Percentiles rank a stretch among this genome's conserved stretches.
phyloP scores from a whole-genome alignment of 495 filamentous ascomycete species.

The Penicillium cataractarum region DNA sequence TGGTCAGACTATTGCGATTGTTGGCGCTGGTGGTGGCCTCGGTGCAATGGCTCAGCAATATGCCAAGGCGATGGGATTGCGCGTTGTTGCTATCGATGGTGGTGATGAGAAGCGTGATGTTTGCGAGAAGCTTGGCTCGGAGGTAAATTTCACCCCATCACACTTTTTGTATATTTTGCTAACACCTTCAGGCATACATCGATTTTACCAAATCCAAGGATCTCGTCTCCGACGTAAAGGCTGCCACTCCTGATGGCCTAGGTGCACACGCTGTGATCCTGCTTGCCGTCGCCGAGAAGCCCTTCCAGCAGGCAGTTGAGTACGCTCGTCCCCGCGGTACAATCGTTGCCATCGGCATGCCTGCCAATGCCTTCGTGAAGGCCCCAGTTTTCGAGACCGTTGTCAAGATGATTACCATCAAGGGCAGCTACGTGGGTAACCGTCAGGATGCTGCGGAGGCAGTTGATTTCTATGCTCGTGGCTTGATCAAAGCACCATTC shows the following conservation, averaged over 20 bases:
- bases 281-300: slow-evolving; percentile 82
- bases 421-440: slow-evolving; percentile 91
- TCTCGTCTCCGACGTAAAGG: slow-evolving; percentile 81
- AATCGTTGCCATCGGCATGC: slow-evolving; percentile 84
- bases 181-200: slow-evolving; percentile 56
- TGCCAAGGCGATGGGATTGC: slow-evolving; percentile 86
- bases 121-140: slow-evolving; percentile 66
- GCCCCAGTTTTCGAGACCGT: slow-evolving; percentile 88
- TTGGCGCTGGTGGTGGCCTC: slow-evolving; percentile 89
- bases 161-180: not conserved
- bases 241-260: slow-evolving; percentile 71
- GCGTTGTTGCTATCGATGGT: slow-evolving; percentile 74
- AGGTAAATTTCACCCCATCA: slow-evolving; percentile 21
- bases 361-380: slow-evolving; percentile 73
- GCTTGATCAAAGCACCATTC: slow-evolving; percentile 83
- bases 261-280: slow-evolving; percentile 89
- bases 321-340: slow-evolving; percentile 80
- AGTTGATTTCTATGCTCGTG: slow-evolving; percentile 82
- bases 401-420: slow-evolving; percentile 87
- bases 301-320: slow-evolving; percentile 89
- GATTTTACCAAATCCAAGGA: slow-evolving; percentile 77
- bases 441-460: slow-evolving; percentile 83
- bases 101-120: slow-evolving; percentile 77
- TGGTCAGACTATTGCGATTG: slow-evolving; percentile 82
- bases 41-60: slow-evolving; percentile 83